A percentile compares a stretch with the other conserved stretches of the same genome.
Conservation (phyloP, 2,329 filamentous ascomycete species). For the Fusarium sp. region DNA sequence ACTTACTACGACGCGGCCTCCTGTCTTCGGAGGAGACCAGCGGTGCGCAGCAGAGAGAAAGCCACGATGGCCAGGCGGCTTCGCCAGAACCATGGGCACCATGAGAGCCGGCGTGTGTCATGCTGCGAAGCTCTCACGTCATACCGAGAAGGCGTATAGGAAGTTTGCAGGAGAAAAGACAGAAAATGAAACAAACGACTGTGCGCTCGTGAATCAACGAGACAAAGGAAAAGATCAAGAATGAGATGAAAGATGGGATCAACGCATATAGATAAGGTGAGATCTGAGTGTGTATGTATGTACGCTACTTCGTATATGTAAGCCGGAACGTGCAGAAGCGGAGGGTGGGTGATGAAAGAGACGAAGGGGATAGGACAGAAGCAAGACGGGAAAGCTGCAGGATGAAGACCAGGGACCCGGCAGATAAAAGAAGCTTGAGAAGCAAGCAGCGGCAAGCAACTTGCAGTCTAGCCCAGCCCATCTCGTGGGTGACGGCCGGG, state of each 20-base stretch:
- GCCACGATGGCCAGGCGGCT: constrained; percentile 62
- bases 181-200: constrained; percentile 27
- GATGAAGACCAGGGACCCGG: constrained; percentile 43
- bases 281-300: constrained; percentile 42
- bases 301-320: constrained; percentile 44
- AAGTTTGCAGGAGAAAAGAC: constrained; percentile 26
- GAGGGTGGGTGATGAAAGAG: constrained; percentile 8
- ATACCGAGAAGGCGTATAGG: constrained; percentile 44
- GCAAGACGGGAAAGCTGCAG: constrained; percentile 44
- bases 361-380: constrained; percentile 45
- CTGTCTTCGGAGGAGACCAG: constrained; percentile 58
- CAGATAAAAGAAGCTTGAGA: constrained; percentile 43
- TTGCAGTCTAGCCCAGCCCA: constrained; percentile 28
- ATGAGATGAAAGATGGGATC: constrained; percentile 16
- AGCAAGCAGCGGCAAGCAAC: constrained; percentile 35
- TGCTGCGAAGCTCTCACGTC: constrained; percentile 52
- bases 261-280: constrained; percentile 25
- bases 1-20: constrained; percentile 59
- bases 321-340: constrained; percentile 29
- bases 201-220: constrained; percentile 26
- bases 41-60: constrained; percentile 64
- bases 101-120: constrained; percentile 61
- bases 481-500: constrained; percentile 35
- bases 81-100: constrained; percentile 60
- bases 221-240: constrained; percentile 16